Percentiles rank a stretch among this genome's conserved stretches.
phyloP scores from a whole-genome alignment of 2,329 filamentous ascomycete genomes.

The Aspergillus floridensis region DNA sequence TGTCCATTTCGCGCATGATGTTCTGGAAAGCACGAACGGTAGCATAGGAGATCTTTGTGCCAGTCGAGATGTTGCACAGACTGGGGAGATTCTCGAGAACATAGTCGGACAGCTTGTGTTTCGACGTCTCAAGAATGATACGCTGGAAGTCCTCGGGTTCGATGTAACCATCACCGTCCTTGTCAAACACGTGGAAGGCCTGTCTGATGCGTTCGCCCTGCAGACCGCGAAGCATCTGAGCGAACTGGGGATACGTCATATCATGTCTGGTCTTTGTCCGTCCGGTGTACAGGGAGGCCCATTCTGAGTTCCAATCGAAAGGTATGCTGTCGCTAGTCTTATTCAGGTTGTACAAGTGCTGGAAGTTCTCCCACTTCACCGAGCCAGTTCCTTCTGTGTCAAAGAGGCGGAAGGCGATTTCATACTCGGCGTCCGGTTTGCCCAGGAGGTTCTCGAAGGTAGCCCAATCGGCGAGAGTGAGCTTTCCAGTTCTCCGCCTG shows the following conservation, averaged over 20 bases:
- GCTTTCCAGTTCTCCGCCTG: constrained; percentile 66
- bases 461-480: constrained; percentile 82
- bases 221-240: constrained; percentile 93
- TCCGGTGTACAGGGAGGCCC: constrained; percentile 92
- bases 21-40: constrained; percentile 98
- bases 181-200: constrained; percentile 89
- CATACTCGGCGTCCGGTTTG: constrained; percentile 97
- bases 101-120: constrained; percentile 96
- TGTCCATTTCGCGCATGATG: constrained; percentile 94
- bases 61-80: constrained; percentile 88
- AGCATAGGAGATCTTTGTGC: constrained; percentile 94
- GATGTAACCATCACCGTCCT: constrained; percentile 89
- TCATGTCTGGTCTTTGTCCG: constrained; percentile 82
- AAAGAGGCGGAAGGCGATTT: constrained; percentile 96
- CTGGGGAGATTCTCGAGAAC: constrained; percentile 85
- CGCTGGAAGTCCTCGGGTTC: constrained; percentile 93
- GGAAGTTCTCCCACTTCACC: constrained; percentile 88
- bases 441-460: constrained; percentile 90
- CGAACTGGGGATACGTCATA: constrained; percentile 94
- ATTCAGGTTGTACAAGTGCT: constrained; percentile 80
- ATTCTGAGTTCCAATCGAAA: constrained; percentile 96
- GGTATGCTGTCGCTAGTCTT: constrained; percentile 81
- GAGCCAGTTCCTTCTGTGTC: constrained; percentile 78
- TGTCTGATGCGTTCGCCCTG: constrained; percentile 95
- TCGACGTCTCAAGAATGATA: constrained; percentile 89